Conservation (phyloP, 768 basidiomycete species). For the Inosperma sp. region DNA sequence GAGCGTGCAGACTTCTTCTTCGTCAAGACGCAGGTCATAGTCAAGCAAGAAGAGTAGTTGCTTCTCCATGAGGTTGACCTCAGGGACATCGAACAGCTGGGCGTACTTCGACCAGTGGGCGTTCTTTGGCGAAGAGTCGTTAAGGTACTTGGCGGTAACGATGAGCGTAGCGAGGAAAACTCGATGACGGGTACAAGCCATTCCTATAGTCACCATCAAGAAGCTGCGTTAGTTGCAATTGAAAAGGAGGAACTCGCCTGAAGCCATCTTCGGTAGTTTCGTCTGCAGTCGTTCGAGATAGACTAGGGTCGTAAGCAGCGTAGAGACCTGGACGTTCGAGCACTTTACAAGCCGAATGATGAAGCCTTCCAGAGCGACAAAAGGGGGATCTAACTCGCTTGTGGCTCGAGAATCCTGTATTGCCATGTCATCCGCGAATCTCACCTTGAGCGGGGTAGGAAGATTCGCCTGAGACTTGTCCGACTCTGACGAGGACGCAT, state of each 20-base stretch:
- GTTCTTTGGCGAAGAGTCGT: conserved; percentile 95
- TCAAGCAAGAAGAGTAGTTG: conserved; percentile 91
- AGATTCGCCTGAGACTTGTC: conserved; percentile 48
- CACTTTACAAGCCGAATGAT: conserved; percentile 74
- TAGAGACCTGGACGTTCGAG: conserved; percentile 87
- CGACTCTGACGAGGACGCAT: conserved; percentile 6
- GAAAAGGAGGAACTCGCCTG: conserved; percentile 51
- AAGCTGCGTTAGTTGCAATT: conserved; percentile 2
- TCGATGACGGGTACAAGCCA: conserved; percentile 90
- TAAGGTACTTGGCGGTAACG: conserved; percentile 93
- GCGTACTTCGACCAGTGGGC: conserved; percentile 86
- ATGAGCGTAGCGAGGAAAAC: conserved; percentile 96
- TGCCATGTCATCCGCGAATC: conserved; percentile 31
- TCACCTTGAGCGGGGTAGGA: conserved; percentile 52
- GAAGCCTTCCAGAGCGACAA: conserved; percentile 75
- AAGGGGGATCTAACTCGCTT: conserved; percentile 13
- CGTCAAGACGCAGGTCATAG: conserved; percentile 87
- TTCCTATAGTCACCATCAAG: conserved; percentile 44
- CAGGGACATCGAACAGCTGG: conserved; percentile 63
- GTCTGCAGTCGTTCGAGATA: conserved; percentile 84
- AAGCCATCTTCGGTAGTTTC: conserved; percentile 78
- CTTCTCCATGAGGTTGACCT: conserved; percentile 96
- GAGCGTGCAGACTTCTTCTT: conserved; percentile 65
- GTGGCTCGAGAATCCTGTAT: conserved; percentile 16
- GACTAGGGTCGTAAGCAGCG: conserved; percentile 83